Conservation (phyloP, 2,329 filamentous ascomycete genomes). For the Aspergillus luchuensis region DNA sequence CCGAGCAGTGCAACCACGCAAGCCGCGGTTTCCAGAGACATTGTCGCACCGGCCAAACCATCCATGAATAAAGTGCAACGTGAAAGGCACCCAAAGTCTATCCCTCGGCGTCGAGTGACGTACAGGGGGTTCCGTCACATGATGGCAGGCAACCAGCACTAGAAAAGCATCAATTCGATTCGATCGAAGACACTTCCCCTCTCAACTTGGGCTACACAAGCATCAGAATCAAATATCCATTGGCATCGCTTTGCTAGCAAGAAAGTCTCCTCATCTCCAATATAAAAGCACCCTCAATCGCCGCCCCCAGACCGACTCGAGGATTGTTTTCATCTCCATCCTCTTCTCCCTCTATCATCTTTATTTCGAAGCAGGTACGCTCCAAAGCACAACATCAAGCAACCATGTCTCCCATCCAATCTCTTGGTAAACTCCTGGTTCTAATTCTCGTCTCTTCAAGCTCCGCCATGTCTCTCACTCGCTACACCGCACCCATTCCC, state of each 20-base stretch:
- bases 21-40: neutral
- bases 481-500: constrained; percentile 23
- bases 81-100: neutral
- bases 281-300: neutral
- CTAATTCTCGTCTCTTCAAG: neutral
- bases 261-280: neutral
- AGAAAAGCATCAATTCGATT: neutral
- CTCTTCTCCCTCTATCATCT: neutral
- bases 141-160: neutral
- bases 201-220: neutral
- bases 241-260: neutral
- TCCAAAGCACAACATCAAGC: neutral
- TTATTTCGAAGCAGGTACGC: neutral
- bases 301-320: neutral
- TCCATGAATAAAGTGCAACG: neutral
- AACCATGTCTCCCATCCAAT: neutral
- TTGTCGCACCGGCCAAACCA: neutral
- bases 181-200: neutral
- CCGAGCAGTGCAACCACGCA: neutral
- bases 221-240: neutral
- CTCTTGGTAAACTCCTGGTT: neutral
- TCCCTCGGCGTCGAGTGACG: neutral
- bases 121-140: neutral
- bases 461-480: constrained; percentile 3
- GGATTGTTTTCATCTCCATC: neutral